These are phyloP conservation scores for Moringa oleifera DNA, from an alignment of 345 rosid genomes.

Conservation along the genomic window DNA sequence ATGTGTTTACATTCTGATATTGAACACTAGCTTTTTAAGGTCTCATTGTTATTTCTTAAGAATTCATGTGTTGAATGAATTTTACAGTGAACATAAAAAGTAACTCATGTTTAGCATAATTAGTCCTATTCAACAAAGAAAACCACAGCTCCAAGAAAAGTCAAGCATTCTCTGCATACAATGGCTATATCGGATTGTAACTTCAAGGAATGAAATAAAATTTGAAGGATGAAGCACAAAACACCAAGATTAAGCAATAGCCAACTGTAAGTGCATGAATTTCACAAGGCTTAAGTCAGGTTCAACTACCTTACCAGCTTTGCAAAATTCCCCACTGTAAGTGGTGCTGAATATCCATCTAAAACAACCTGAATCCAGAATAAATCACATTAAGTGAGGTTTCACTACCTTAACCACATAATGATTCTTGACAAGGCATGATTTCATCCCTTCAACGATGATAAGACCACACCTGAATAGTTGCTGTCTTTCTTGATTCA, in stretches of 20 bases:
- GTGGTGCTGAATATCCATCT: slow-evolving; percentile 90
- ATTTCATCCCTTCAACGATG: neutral
- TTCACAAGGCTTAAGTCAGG: slow-evolving; percentile 22
- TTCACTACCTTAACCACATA: neutral
- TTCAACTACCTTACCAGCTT: slow-evolving; percentile 93
- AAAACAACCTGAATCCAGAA: slow-evolving; percentile 49
- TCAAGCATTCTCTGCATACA: no score
- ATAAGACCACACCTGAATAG: slow-evolving; percentile 55
- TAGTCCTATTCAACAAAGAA: no score
- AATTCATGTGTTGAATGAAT: no score
- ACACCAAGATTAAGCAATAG: slow-evolving; percentile 3
- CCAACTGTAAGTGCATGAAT: neutral
- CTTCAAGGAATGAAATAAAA: neutral
- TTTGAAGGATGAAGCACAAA: neutral
- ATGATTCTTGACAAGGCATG: neutral
- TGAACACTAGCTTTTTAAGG: no score
- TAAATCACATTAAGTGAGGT: no score
- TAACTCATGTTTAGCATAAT: no score
- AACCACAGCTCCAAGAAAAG: no score
- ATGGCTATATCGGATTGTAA: no score
- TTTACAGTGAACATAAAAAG: no score
- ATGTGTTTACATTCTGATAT: no score
- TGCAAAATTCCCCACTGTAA: slow-evolving; percentile 82
- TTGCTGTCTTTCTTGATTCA: slow-evolving; percentile 58
- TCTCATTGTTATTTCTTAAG: no score